A percentile compares a stretch with the other conserved stretches of the same genome.
These are phyloP conservation scores for Ophiocordyceps camponoti-rufipedis DNA, from an alignment of 2,329 filamentous ascomycete genomes.

Conservation along the genomic window DNA sequence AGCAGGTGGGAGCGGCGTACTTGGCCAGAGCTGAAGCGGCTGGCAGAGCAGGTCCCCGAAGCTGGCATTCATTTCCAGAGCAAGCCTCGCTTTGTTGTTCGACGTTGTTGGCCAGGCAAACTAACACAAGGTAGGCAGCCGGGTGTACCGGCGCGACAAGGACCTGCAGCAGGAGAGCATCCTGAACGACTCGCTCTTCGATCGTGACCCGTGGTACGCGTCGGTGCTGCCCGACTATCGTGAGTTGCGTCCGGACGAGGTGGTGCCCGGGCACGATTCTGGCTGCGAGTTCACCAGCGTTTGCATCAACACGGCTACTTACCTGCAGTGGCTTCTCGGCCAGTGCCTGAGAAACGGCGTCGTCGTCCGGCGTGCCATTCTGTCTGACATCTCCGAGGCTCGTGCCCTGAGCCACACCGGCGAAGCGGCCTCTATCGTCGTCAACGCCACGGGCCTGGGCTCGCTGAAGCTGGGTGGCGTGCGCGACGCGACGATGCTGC, in stretches of 20 bases:
- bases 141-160: conserved; percentile 38
- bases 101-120: not conserved
- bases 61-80: conserved; percentile 68
- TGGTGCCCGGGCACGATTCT: conserved; percentile 49
- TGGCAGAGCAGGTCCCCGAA: conserved; percentile 49
- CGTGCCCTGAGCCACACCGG: conserved; percentile 29
- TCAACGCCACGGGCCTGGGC: conserved; percentile 75
- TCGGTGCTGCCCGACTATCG: conserved; percentile 54
- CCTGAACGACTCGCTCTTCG: conserved; percentile 42
- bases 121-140: conserved; percentile 18
- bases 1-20: conserved; percentile 44
- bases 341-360: conserved; percentile 62
- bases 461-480: conserved; percentile 67
- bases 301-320: conserved; percentile 81
- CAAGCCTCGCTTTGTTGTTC: conserved; percentile 9
- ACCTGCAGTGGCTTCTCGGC: conserved; percentile 69
- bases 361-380: conserved; percentile 40
- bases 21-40: conserved; percentile 41
- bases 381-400: conserved; percentile 60
- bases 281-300: conserved; percentile 66
- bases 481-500: conserved; percentile 51
- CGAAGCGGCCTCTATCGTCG: conserved; percentile 40
- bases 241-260: conserved; percentile 34
- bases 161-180: conserved; percentile 28
- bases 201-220: conserved; percentile 56